Percentiles rank a stretch among this genome's conserved stretches.
phyloP scores from a whole-genome alignment of 1,284 basidiomycete species.

The Boletus mariae region DNA sequence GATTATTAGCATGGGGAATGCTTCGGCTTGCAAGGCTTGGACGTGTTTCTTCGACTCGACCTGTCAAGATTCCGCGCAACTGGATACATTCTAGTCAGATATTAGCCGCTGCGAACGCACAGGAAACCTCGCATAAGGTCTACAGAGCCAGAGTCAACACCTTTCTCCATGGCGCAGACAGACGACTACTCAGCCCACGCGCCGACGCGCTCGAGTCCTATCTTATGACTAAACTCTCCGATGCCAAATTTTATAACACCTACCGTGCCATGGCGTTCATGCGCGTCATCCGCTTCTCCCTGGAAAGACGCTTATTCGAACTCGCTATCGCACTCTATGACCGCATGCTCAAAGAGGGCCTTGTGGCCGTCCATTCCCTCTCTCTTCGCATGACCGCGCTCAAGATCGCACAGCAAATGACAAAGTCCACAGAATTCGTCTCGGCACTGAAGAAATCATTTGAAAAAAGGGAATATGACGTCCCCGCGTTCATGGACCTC shows the following conservation, averaged over 20 bases:
- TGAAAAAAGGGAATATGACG: conserved; percentile 34
- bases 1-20: too few relatives aligned
- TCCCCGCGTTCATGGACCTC: conserved; percentile 39
- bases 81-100: conserved; percentile 2
- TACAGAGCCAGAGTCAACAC: conserved; percentile 25
- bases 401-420: conserved; percentile 15
- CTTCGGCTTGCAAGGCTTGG: conserved; percentile 4
- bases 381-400: conserved; percentile 42
- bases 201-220: conserved; percentile 20
- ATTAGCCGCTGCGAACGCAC: background rate
- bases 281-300: conserved; percentile 27
- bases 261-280: conserved; percentile 28
- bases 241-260: conserved; percentile 25
- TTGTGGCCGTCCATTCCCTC: conserved; percentile 36
- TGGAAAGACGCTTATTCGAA: conserved; percentile 30
- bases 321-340: conserved; percentile 40
- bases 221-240: conserved; percentile 25
- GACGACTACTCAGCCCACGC: conserved; percentile 22
- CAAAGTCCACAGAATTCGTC: conserved; percentile 23
- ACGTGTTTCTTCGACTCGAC: conserved; percentile 4
- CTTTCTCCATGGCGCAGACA: conserved; percentile 28
- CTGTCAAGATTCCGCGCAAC: background rate
- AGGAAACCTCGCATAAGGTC: conserved; percentile 12
- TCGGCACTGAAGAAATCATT: conserved; percentile 28
- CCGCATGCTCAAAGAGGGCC: conserved; percentile 41